These are phyloP conservation scores for Pelargonium exstipulatum DNA, from an alignment of 441 rosid species.

Conservation along the genomic window DNA sequence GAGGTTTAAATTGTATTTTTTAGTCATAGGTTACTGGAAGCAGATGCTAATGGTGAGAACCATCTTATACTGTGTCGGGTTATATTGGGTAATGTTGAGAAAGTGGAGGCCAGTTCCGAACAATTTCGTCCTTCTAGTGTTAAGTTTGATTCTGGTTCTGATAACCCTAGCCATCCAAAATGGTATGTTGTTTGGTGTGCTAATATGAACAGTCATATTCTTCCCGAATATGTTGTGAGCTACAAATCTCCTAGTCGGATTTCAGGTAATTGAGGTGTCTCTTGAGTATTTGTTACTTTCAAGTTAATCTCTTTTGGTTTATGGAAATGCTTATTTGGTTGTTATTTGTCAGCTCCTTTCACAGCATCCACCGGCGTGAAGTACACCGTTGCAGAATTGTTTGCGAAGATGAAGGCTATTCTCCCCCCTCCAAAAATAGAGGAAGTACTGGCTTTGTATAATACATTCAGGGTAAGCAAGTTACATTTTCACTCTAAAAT, in stretches of 20 bases:
- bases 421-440: slow-evolving; percentile 34
- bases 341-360: slow-evolving; percentile 17
- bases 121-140: slow-evolving; percentile 34
- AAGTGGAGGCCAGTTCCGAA: slow-evolving; percentile 34
- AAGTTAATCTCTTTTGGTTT: background rate
- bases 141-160: slow-evolving; percentile 39
- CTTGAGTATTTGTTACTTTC: background rate
- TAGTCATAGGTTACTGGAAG: slow-evolving; percentile 35
- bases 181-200: slow-evolving; percentile 41
- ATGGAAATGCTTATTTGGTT: background rate
- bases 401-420: slow-evolving; percentile 31
- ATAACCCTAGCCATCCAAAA: slow-evolving; percentile 34
- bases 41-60: slow-evolving; percentile 40
- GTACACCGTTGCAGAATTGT: slow-evolving; percentile 28
- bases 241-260: slow-evolving; percentile 29
- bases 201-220: slow-evolving; percentile 34
- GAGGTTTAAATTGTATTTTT: background rate
- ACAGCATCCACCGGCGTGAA: slow-evolving; percentile 8
- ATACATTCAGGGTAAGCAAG: slow-evolving; percentile 29
- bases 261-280: slow-evolving; percentile 24
- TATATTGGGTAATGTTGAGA: slow-evolving; percentile 43
- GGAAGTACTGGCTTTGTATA: slow-evolving; percentile 27
- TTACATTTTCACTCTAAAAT: background rate
- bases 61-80: slow-evolving; percentile 45
- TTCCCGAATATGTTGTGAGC: slow-evolving; percentile 50